Conservation (phyloP, 2,329 filamentous ascomycete species). For the Nemania abortiva region DNA sequence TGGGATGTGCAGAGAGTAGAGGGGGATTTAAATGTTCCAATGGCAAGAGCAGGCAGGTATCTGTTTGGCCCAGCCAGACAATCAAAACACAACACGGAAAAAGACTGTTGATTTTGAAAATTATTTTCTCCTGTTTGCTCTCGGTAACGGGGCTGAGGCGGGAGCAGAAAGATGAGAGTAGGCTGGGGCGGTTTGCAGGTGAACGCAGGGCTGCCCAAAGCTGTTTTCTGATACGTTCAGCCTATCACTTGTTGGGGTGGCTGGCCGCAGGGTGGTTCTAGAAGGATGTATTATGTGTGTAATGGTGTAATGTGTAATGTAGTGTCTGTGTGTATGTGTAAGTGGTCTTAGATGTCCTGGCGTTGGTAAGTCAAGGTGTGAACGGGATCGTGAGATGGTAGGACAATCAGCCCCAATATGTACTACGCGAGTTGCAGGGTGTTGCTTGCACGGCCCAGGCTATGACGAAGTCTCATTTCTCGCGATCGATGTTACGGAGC, state of each 20-base stretch:
- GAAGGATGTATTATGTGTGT: background rate
- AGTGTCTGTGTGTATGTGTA: background rate
- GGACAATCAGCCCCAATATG: slow-evolving; percentile 26
- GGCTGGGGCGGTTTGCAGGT: slow-evolving; percentile 43
- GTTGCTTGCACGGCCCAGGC: slow-evolving; percentile 12
- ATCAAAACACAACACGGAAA: slow-evolving; percentile 21
- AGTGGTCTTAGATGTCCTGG: background rate
- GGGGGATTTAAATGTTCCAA: slow-evolving; percentile 42
- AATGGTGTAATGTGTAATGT: background rate
- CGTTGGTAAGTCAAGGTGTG: slow-evolving; percentile 15
- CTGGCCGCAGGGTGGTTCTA: background rate
- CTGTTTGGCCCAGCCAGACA: slow-evolving; percentile 19
- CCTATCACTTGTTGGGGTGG: background rate
- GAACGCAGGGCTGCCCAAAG: slow-evolving; percentile 16
- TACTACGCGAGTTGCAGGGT: slow-evolving; percentile 31
- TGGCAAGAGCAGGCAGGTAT: slow-evolving; percentile 7
- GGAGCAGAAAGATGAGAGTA: slow-evolving; percentile 19
- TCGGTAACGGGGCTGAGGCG: slow-evolving; percentile 36
- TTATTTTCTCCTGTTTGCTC: slow-evolving; percentile 37
- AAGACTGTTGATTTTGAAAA: slow-evolving; percentile 25
- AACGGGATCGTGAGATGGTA: background rate
- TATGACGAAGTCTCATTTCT: slow-evolving; percentile 33
- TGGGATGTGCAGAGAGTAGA: slow-evolving; percentile 36
- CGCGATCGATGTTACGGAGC: slow-evolving; percentile 16
- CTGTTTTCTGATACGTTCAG: slow-evolving; percentile 13